Evolutionary conservation across 192 early-diverging fungal genomes (phyloP), one percentile per base, ranked within the genome.

Genomic region (Allomyces javanicus): DNA sequence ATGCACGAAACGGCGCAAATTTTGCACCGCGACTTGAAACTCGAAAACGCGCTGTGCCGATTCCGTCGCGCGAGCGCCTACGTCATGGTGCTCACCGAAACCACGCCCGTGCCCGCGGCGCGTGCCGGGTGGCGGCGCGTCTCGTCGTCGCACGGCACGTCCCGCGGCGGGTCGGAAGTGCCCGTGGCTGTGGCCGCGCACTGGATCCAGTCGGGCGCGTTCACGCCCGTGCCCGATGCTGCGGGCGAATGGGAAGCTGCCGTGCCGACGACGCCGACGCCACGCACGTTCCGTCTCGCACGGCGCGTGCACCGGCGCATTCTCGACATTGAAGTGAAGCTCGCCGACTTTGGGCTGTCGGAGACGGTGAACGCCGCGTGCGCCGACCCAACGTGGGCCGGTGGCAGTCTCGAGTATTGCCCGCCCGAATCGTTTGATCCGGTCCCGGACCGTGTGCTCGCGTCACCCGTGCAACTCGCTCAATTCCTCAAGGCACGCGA

Each of bases 401-500:
- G 50, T n/a, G 50, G 50, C 2, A 21, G 17, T 14, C 50, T 58
- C 50, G 50, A 58, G 50, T 58, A 58, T 6, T 58, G 50, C 50
- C 50, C 50, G 50, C 50, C 50, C 17, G 50, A 58, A 9, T 58
- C 50, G 50, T 58, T 58, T 58, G 50, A 58, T n/a, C 17, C 50
- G 17, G 50, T 58, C 17, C 50, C 50, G 50, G 50, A 14, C 50
- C 12, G 17, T 12, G 50, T n/a, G 21, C 21, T n/a, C 71, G 79
- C 75, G 66, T 68, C 87, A 7, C 88, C 89, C 21, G 87, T 89
- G 68, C 86, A 88, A 67, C 68, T 87, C 2, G 24, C 62, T 6
- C 65, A 73, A 14, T 72, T 76, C 19, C 17, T 65, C n/a, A 70
- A 65, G 25, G 71, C 79, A 27, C 58, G 79, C 33, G 90, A 93